Evolutionary conservation across 1,284 basidiomycete species (phyloP), one percentile per base, ranked within the genome.

Genomic region (Tilletia walkeri): DNA sequence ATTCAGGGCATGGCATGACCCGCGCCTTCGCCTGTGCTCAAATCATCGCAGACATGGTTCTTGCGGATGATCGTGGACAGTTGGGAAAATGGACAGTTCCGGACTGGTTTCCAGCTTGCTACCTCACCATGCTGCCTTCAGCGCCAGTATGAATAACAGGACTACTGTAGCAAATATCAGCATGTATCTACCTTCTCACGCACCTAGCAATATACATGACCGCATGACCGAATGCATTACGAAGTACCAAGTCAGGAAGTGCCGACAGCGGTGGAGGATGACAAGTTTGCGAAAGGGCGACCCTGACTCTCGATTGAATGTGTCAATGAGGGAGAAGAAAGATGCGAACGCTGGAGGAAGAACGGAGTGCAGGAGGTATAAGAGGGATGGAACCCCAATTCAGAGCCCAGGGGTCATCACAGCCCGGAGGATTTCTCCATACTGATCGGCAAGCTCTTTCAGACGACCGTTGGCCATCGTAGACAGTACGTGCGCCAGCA

Each of bases 1-100:
- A 89, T 78, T 86, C 87, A 0, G 91, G 91, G 0, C 91, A 92
- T 76, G 92, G 92, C 4, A 93, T 93, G 91, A 89, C 91, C 3
- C 87, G 91, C 2, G 89, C 90, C 3, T 71, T 75, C 56, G 70
- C 18, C 67, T 92, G 91, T 75, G 91, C 90, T 16, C 88, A 90
- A 76, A 88, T 86, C 3, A 84, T 92, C 1, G 88, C 88, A 1
- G 85, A 87, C 18, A 91, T 92, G 89, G 86, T 92, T 63, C 66
- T 82, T 0, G 87, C 88, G 0, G 87, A 90, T 18, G 82, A 89
- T 6, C 72, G 70, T 20, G 81, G 86, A 1, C 14, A 14, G 14
- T 34, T 63, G 7, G 78, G 85, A 45, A 71, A 77, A 9, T 92
- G 89, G 89, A 75, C 74, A 1, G 67, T 80, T 2, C 90, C 90